phyloP scores from a whole-genome alignment of 2,329 filamentous ascomycete genomes.

The Aspergillus clavatus region DNA sequence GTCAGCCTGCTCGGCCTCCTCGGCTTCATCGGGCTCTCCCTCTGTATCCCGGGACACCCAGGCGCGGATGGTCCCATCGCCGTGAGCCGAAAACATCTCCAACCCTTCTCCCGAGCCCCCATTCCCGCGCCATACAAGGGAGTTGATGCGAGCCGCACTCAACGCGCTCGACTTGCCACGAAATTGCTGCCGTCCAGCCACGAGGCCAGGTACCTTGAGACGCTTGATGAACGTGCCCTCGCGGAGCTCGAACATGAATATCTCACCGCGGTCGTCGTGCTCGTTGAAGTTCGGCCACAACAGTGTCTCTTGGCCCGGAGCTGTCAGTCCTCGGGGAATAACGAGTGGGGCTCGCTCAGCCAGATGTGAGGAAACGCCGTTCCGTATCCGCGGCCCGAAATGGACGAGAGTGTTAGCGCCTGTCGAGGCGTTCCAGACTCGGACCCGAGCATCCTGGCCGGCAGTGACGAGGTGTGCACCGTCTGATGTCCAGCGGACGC shows the following conservation, averaged over 20 bases:
- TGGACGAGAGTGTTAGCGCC: constrained; percentile 83
- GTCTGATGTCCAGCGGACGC: constrained; percentile 76
- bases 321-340: constrained; percentile 56
- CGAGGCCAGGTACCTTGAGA: constrained; percentile 59
- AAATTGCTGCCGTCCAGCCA: constrained; percentile 35
- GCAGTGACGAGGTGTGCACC: constrained; percentile 71
- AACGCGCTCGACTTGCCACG: constrained; percentile 42
- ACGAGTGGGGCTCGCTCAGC: constrained; percentile 59
- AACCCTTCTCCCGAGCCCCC: constrained; percentile 53
- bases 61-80: constrained; percentile 74
- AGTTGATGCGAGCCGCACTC: constrained; percentile 62
- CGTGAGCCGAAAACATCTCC: constrained; percentile 75
- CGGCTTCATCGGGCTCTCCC: constrained; percentile 39
- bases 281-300: constrained; percentile 76
- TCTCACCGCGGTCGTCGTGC: constrained; percentile 60
- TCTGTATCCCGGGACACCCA: constrained; percentile 64
- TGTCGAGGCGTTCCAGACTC: constrained; percentile 77
- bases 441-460: constrained; percentile 76
- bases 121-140: constrained; percentile 69
- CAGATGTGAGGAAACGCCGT: constrained; percentile 55
- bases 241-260: constrained; percentile 73
- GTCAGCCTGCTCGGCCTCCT: constrained; percentile 47
- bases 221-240: constrained; percentile 69
- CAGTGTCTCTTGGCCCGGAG: constrained; percentile 59
- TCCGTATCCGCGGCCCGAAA: constrained; percentile 78